Percentiles rank a stretch among this genome's conserved stretches.
Conservation (phyloP, 2,329 filamentous ascomycete genomes). For the Fusarium guadeloupense region DNA sequence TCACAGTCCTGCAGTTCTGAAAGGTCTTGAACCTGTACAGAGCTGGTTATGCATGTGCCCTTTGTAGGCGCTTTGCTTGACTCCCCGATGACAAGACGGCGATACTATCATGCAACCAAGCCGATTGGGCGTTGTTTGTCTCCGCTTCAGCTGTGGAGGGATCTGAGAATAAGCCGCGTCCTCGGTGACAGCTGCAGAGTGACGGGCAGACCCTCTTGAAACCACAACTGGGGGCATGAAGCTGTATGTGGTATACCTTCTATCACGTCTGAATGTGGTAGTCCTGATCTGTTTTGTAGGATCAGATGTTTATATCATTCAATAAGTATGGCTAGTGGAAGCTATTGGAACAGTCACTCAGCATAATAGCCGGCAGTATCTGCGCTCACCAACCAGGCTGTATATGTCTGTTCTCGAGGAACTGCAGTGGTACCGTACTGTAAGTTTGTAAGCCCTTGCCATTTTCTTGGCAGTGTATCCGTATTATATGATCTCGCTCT, state of each 20-base stretch:
- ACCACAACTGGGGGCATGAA: not conserved
- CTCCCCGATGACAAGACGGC: not conserved
- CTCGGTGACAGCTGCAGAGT: slow-evolving; percentile 1
- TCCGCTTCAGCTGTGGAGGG: slow-evolving; percentile 21
- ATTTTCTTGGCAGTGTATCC: no score
- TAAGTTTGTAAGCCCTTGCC: no score
- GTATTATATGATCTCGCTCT: no score
- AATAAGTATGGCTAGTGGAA: no score
- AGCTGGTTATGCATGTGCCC: not conserved
- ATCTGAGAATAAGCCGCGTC: not conserved
- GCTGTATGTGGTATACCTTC: not conserved
- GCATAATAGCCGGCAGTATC: no score
- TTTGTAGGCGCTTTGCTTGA: not conserved
- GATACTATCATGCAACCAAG: not conserved
- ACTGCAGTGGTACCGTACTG: no score
- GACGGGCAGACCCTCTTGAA: not conserved
- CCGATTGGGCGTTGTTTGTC: slow-evolving; percentile 1
- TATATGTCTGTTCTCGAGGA: no score
- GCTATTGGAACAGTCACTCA: no score
- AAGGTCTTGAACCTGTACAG: not conserved
- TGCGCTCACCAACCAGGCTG: not conserved
- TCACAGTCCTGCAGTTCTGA: not conserved
- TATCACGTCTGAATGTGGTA: no score
- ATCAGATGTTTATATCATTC: no score
- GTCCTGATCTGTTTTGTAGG: not conserved